Conservation (phyloP, 2,329 filamentous ascomycete genomes). For the Neofusicoccum kwambonambiense region DNA sequence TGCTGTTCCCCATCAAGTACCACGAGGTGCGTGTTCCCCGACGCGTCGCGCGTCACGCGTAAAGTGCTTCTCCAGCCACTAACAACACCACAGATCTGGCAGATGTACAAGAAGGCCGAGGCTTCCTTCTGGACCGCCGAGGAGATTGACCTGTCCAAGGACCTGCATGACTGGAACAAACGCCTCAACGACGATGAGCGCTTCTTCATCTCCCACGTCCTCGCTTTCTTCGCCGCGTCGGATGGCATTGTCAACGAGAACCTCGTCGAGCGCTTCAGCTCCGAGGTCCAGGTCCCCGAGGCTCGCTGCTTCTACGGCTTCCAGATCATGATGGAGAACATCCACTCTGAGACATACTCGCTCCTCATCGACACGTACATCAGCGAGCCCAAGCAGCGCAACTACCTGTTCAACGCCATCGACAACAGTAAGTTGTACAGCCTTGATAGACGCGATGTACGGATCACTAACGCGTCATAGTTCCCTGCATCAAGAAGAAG, state of each 20-base stretch:
- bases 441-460: background rate
- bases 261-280: constrained; percentile 94
- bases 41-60: constrained; percentile 45
- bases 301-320: constrained; percentile 99
- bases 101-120: constrained; percentile 99
- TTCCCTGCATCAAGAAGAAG: constrained; percentile 97
- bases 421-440: constrained; percentile 73
- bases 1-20: constrained; percentile 98
- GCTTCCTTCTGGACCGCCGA: constrained; percentile 99
- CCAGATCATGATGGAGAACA: constrained; percentile 99
- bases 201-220: constrained; percentile 97
- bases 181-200: constrained; percentile 93
- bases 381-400: constrained; percentile 92
- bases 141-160: constrained; percentile 98
- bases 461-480: constrained; percentile 45
- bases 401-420: constrained; percentile 96
- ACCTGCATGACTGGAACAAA: constrained; percentile 99
- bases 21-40: constrained; percentile 73
- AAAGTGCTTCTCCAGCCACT: constrained; percentile 23
- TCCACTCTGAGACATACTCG: constrained; percentile 99
- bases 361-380: constrained; percentile 99
- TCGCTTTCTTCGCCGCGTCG: constrained; percentile 98
- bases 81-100: constrained; percentile 77
- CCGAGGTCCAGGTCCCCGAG: constrained; percentile 94
- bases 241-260: constrained; percentile 99